A percentile compares a stretch with the other conserved stretches of the same genome.
Evolutionary conservation across 306 rosid species (phyloP).

Genomic region (Luffa aegyptiaca): DNA sequence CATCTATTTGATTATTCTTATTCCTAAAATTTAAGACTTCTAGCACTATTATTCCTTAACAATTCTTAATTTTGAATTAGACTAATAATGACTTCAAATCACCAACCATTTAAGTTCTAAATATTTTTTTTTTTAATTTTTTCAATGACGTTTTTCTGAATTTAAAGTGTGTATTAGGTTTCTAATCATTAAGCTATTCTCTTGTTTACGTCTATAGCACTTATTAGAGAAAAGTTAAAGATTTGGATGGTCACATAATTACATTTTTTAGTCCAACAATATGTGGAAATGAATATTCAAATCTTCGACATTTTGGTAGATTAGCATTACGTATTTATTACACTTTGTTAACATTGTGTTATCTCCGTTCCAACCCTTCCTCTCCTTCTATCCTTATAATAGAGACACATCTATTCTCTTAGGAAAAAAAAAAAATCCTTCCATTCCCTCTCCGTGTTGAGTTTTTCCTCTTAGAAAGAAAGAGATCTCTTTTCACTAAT

Average conservation of each 20-base stretch:
- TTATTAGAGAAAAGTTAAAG: background rate
- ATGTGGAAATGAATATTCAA: background rate
- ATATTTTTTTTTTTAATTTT: background rate
- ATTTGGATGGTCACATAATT: too few species aligned
- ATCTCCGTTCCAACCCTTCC: background rate
- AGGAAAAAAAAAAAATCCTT: background rate
- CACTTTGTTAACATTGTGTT: background rate
- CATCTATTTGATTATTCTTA: background rate
- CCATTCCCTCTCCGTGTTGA: background rate
- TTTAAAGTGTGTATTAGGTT: background rate
- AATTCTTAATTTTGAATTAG: background rate
- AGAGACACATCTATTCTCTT: too few species aligned
- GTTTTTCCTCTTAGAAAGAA: background rate
- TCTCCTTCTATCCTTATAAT: background rate
- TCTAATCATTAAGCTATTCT: background rate
- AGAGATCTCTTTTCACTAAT: background rate
- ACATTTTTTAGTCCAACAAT: background rate
- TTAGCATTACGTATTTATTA: background rate
- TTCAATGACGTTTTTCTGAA: background rate
- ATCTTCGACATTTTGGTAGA: background rate
- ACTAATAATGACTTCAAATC: background rate
- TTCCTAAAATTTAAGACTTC: background rate
- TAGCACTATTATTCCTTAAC: background rate
- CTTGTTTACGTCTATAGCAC: background rate
- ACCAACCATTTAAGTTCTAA: background rate